phyloP scores from a whole-genome alignment of 2,329 filamentous ascomycete genomes.

The Mollisia scopiformis region DNA sequence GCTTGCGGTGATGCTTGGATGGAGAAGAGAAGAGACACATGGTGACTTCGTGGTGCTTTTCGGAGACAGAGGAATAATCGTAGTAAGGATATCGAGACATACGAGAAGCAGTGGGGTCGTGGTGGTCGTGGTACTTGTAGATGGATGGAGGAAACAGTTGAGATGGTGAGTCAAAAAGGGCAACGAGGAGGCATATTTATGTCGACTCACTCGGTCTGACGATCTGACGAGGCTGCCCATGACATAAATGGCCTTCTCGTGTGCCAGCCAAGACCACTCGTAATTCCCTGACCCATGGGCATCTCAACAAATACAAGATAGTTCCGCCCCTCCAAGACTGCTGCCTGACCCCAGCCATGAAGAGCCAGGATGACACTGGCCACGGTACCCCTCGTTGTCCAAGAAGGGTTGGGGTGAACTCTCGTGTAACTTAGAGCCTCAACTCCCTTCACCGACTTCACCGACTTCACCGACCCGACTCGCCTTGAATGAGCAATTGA shows the following conservation, averaged over 20 bases:
- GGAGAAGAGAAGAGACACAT: slow-evolving; percentile 34
- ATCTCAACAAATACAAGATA: slow-evolving; percentile 5
- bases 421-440: no score
- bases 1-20: slow-evolving; percentile 21
- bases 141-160: neutral
- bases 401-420: slow-evolving; percentile 3
- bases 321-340: slow-evolving; percentile 10
- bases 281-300: neutral
- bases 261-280: slow-evolving; percentile 16
- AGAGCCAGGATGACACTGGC: slow-evolving; percentile 12
- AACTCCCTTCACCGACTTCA: slow-evolving; percentile 13
- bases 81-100: neutral
- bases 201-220: slow-evolving; percentile 20
- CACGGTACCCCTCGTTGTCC: neutral
- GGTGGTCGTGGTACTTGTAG: neutral
- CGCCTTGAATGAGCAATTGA: slow-evolving; percentile 2
- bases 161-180: slow-evolving; percentile 5
- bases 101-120: neutral
- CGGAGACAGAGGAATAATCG: slow-evolving; percentile 1
- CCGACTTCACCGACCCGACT: no score
- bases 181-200: slow-evolving; percentile 17
- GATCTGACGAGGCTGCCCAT: slow-evolving; percentile 9
- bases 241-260: neutral
- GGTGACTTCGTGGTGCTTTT: slow-evolving; percentile 9
- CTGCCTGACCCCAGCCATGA: slow-evolving; percentile 17